Evolutionary conservation across 1,139 yeast genomes (phyloP).

Genomic region (Diutina scorzettiae): DNA sequence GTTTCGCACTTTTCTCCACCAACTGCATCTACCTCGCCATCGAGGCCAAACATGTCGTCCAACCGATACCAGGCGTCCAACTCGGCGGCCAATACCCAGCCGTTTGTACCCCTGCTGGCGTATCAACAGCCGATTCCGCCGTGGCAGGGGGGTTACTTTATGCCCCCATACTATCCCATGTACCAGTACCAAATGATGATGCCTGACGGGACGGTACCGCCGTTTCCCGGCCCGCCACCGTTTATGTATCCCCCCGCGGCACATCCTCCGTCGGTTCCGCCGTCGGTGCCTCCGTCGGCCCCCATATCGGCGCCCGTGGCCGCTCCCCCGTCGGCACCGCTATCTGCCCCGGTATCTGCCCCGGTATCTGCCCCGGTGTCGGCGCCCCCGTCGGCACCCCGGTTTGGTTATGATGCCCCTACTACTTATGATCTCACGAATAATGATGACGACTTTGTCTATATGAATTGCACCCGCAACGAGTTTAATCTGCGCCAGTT

Average conservation of each 20-base stretch:
- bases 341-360: neutral
- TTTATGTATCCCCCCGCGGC: neutral
- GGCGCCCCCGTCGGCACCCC: neutral
- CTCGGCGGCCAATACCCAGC: conserved; percentile 4
- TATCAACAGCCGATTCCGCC: neutral
- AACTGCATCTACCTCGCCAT: conserved; percentile 1
- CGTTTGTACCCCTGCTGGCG: conserved; percentile 1
- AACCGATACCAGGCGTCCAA: conserved; percentile 4
- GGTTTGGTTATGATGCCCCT: neutral
- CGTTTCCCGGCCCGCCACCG: neutral
- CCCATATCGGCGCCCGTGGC: neutral
- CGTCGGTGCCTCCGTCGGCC: neutral
- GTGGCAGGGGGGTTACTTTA: neutral
- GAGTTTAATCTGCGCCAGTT: neutral
- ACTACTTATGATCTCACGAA: neutral
- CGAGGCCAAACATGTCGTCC: conserved; percentile 3
- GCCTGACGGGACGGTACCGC: neutral
- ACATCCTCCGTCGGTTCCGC: neutral
- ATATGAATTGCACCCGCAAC: conserved; percentile 2
- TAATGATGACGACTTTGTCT: neutral
- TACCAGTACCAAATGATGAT: conserved; percentile 1
- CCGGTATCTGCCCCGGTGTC: neutral
- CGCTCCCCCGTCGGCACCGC: neutral
- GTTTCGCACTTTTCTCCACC: too few relatives aligned
- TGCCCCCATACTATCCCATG: neutral